Percentiles rank a stretch among this genome's conserved stretches.
phyloP scores from a whole-genome alignment of 1,139 yeast species.

The Suhomyces kunorum region DNA sequence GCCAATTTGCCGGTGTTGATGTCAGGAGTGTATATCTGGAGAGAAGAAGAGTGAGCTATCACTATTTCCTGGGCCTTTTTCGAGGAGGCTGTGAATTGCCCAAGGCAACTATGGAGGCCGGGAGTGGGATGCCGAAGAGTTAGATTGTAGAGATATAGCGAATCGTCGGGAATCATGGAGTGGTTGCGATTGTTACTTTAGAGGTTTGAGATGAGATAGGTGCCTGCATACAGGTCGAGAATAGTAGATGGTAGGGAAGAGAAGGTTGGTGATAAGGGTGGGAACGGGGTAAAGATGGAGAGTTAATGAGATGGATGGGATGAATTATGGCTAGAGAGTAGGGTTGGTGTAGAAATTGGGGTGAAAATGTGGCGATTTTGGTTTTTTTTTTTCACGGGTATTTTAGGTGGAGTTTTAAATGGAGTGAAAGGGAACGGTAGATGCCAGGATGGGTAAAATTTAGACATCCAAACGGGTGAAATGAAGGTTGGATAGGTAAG shows the following conservation, averaged over 20 bases:
- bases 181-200: background rate
- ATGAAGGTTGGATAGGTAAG: no score
- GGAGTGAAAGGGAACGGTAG: no score
- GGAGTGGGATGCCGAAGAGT: slow-evolving; percentile 63
- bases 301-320: background rate
- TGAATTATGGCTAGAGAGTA: no score
- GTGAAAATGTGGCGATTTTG: no score
- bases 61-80: slow-evolving; percentile 65
- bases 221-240: background rate
- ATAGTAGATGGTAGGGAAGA: no score
- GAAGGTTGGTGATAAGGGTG: background rate
- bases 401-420: no score
- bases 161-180: slow-evolving; percentile 27
- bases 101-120: slow-evolving; percentile 56
- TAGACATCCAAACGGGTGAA: no score
- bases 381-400: no score
- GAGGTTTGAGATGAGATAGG: background rate
- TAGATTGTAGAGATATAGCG: slow-evolving; percentile 63
- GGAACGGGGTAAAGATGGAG: background rate
- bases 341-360: no score
- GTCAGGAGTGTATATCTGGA: slow-evolving; percentile 56
- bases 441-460: no score
- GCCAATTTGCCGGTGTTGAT: slow-evolving; percentile 56
- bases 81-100: slow-evolving; percentile 59
- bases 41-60: slow-evolving; percentile 53